Evolutionary conservation across 2,329 filamentous ascomycete genomes (phyloP), one percentile per base, ranked within the genome.

Genomic region (Pestalotiopsis sp.): DNA sequence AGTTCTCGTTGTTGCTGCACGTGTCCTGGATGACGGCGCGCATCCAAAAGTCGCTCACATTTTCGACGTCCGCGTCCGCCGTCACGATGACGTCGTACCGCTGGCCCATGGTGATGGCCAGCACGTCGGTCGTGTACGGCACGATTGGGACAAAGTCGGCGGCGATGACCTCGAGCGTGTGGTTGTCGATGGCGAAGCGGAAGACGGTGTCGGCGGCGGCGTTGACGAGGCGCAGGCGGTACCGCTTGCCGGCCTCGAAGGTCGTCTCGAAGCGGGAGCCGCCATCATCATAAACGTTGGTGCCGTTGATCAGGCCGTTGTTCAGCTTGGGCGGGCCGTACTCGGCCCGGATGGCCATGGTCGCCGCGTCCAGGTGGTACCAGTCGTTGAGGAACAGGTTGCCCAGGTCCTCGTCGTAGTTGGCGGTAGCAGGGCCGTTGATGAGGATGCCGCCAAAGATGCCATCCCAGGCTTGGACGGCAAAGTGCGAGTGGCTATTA

Each of bases 331-430:
- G 81, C 1, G 81, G 79, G 6, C 76, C 78, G 14, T 68, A 70
- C 68, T 77, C 70, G 39, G 75, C 77, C 5, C 61, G 2, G 3
- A 66, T 44, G 52, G 78, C 79, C 2, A 84, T 72, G 64, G 80
- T 70, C 66, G 82, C 81, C 2, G 80, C 79, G 0, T 81, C 82
- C 4, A 69, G 68, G 68, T 87, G 84, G 70, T 83, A 83, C 86
- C 88, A 91, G 72, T 91, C 89, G 17, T 83, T 85, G 4, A 91
- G 74, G 30, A 89, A 81, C 1, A 91, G 72, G 11, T 83, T 78
- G 3, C 90, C 90, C 0, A 91, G 79, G 72, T 92, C 90, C 64
- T 86, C 81, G 68, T 92, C 89, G 71, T 90, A 91, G 72, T 88
- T 82, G 17, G 83, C 81, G 1, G 85, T 84, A 0, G 84, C 82